Conservation (phyloP, 768 basidiomycete genomes). For the Termitomyces sp. region DNA sequence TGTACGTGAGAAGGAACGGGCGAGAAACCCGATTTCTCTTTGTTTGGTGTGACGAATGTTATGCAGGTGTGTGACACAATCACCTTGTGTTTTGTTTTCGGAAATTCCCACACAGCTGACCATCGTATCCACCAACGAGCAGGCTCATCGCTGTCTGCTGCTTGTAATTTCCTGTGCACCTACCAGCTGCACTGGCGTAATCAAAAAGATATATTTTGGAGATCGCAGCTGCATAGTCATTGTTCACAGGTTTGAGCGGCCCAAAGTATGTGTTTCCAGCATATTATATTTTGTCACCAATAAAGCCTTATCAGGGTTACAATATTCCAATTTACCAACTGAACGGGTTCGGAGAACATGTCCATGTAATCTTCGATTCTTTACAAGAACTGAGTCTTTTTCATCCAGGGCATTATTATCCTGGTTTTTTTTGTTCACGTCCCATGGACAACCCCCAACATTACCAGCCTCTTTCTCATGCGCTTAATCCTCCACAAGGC, state of each 20-base stretch:
- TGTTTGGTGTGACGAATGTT: background rate
- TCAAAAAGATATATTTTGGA: background rate
- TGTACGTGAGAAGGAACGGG: background rate
- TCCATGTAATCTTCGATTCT: conserved; percentile 4
- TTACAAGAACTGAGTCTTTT: conserved; percentile 1
- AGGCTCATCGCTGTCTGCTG: conserved; percentile 7
- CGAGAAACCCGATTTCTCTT: no score
- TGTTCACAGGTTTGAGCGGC: background rate
- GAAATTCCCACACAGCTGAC: conserved; percentile 22
- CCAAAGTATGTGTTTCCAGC: conserved; percentile 8
- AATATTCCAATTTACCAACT: conserved; percentile 4
- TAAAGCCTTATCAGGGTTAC: conserved; percentile 14
- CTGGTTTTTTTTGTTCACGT: background rate
- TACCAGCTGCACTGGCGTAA: background rate
- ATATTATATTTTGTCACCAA: conserved; percentile 15
- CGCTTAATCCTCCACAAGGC: conserved; percentile 52
- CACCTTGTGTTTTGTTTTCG: conserved; percentile 3
- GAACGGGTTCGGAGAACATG: conserved; percentile 8
- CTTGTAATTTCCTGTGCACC: conserved; percentile 2
- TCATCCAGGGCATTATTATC: conserved; percentile 1
- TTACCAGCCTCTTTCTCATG: conserved; percentile 78
- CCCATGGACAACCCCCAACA: conserved; percentile 69
- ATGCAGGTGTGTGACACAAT: background rate
- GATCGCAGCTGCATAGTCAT: background rate
- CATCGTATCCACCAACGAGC: conserved; percentile 23